Evolutionary conservation across 768 basidiomycete species (phyloP).

Genomic region (Pleurotus djamor): DNA sequence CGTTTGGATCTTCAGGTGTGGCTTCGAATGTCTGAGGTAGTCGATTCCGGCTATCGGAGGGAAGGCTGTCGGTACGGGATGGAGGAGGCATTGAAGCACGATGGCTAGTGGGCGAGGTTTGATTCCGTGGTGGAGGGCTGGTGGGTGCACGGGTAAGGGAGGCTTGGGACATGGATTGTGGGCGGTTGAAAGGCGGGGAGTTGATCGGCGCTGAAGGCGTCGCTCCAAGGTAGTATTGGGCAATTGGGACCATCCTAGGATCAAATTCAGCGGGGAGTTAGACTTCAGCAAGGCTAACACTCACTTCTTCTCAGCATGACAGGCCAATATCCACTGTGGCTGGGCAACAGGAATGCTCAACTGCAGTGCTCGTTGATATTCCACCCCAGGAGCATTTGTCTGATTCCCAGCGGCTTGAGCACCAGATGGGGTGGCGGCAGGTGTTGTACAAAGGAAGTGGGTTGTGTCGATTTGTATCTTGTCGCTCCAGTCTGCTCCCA

Average conservation of each 20-base stretch:
- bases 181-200: constrained; percentile 45
- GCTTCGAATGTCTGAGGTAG: constrained; percentile 37
- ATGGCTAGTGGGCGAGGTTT: constrained; percentile 35
- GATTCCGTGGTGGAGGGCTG: constrained; percentile 26
- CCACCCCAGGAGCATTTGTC: constrained; percentile 67
- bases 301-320: constrained; percentile 80
- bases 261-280: too few species aligned
- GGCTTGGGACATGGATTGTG: constrained; percentile 78
- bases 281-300: constrained; percentile 14
- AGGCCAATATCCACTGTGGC: constrained; percentile 93
- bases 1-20: constrained; percentile 43
- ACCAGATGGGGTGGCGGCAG: constrained; percentile 63
- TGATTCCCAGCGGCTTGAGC: constrained; percentile 53
- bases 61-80: constrained; percentile 38
- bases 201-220: constrained; percentile 43
- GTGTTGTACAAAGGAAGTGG: constrained; percentile 95
- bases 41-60: constrained; percentile 18
- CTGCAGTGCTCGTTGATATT: constrained; percentile 94
- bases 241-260: constrained; percentile 82
- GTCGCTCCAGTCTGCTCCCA: constrained; percentile 89
- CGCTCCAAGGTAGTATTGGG: constrained; percentile 77
- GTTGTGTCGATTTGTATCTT: constrained; percentile 98
- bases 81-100: constrained; percentile 71
- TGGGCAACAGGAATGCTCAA: constrained; percentile 93
- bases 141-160: constrained; percentile 44